These are phyloP conservation scores for Blepharisma japonicum DNA, from an alignment of 73 alveolate species.

Conservation along the genomic window DNA sequence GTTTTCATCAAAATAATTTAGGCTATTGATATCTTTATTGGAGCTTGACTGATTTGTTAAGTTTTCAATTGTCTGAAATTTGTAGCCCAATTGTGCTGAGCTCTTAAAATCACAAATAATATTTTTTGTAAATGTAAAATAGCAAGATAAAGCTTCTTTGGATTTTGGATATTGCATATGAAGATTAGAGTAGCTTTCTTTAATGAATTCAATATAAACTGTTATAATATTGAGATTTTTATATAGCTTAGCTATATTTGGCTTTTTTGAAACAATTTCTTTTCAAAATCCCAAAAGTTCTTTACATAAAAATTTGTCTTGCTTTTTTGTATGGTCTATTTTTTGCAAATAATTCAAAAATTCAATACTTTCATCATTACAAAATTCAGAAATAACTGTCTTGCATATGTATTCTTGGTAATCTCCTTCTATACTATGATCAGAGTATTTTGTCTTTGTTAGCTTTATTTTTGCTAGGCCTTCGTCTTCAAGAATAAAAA, in stretches of 20 bases:
- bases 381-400: neutral
- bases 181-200: neutral
- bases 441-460: neutral
- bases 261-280: neutral
- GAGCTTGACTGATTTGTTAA: neutral
- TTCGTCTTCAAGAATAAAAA: neutral
- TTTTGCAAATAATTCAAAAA: neutral
- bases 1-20: conserved; percentile 5
- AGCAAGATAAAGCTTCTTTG: neutral
- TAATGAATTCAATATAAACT: neutral
- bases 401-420: neutral
- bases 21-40: too few relatives aligned
- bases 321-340: neutral
- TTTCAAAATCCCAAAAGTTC: neutral
- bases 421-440: neutral
- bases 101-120: neutral
- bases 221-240: neutral
- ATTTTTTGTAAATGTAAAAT: neutral
- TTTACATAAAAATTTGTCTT: neutral
- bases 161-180: neutral
- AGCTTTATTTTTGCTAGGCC: neutral
- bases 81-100: neutral
- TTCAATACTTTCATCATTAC: neutral
- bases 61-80: neutral
- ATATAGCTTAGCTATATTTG: neutral